Evolutionary conservation across 2,329 filamentous ascomycete species (phyloP).

Genomic region (Sordariomycetes sp.): DNA sequence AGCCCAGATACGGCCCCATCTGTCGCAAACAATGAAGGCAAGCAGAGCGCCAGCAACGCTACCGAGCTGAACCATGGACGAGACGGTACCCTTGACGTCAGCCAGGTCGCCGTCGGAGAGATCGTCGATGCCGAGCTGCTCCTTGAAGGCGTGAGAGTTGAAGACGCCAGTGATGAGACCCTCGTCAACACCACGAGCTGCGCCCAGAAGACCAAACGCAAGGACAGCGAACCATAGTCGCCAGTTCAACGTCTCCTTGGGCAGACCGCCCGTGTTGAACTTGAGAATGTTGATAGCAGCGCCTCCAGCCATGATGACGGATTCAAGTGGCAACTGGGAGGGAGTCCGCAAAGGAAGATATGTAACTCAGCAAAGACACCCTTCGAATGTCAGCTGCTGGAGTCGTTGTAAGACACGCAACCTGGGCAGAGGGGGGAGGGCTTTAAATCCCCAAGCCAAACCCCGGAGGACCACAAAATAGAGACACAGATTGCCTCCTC

Average conservation of each 20-base stretch:
- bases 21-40: constrained; percentile 38
- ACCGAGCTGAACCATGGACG: constrained; percentile 5
- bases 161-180: constrained; percentile 6
- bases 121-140: constrained; percentile 3
- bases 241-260: constrained; percentile 6
- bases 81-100: constrained; percentile 5
- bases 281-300: constrained; percentile 7
- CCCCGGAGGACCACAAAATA: too few species aligned
- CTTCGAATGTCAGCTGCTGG: too few species aligned
- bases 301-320: constrained; percentile 7
- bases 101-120: not conserved
- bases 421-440: too few species aligned
- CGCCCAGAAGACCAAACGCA: constrained; percentile 6
- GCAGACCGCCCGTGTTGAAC: constrained; percentile 5
- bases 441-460: too few species aligned
- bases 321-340: not conserved
- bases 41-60: constrained; percentile 42
- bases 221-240: constrained; percentile 7
- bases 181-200: constrained; percentile 7
- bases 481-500: too few species aligned
- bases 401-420: too few species aligned
- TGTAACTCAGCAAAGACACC: too few species aligned
- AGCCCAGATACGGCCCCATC: constrained; percentile 40
- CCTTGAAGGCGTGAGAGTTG: constrained; percentile 4
- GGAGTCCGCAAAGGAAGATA: too few species aligned